phyloP scores from a whole-genome alignment of 495 filamentous ascomycete species.

The Penicillium dipodomyicola region DNA sequence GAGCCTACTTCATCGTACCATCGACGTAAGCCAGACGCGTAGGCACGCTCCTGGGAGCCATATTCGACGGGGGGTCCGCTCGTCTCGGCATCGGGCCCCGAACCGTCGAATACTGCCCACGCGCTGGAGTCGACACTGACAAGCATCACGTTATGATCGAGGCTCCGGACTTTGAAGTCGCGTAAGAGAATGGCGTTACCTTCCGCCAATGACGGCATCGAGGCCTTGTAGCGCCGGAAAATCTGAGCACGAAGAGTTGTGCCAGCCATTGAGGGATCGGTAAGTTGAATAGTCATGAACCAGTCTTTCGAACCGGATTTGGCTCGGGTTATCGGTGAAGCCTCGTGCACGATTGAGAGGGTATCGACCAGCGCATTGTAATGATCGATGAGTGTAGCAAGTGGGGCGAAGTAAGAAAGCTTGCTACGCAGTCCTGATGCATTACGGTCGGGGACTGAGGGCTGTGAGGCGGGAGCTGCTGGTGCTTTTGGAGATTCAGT shows the following conservation, averaged over 20 bases:
- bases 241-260: constrained; percentile 57
- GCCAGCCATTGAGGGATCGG: constrained; percentile 58
- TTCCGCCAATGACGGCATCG: constrained; percentile 62
- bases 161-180: constrained; percentile 63
- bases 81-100: constrained; percentile 45
- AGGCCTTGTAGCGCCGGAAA: constrained; percentile 68
- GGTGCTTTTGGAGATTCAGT: constrained; percentile 3
- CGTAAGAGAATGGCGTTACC: constrained; percentile 78
- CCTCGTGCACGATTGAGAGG: constrained; percentile 63
- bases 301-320: constrained; percentile 68
- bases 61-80: constrained; percentile 66
- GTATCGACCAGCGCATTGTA: constrained; percentile 57
- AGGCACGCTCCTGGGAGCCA: constrained; percentile 55
- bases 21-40: constrained; percentile 52
- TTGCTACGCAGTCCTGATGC: constrained; percentile 57
- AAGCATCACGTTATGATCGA: constrained; percentile 44
- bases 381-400: constrained; percentile 61
- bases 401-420: constrained; percentile 63
- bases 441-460: constrained; percentile 29
- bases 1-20: constrained; percentile 40
- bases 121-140: constrained; percentile 50
- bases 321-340: constrained; percentile 55
- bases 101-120: constrained; percentile 62
- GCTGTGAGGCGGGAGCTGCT: constrained; percentile 14
- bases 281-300: constrained; percentile 64